phyloP scores from a whole-genome alignment of 345 rosid species.

The Schrenkiella parvula region DNA sequence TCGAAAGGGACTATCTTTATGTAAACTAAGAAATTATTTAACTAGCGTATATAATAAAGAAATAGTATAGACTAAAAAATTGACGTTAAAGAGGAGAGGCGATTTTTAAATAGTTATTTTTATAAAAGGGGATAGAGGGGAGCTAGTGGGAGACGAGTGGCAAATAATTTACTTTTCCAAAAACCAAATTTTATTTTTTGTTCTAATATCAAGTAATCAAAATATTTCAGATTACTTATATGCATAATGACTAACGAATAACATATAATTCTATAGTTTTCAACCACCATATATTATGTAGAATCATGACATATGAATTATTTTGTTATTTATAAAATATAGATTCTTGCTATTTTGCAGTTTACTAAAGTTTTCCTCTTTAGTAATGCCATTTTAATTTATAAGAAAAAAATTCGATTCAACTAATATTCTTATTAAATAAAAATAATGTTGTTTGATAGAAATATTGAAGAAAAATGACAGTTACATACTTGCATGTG shows the following conservation, averaged over 20 bases:
- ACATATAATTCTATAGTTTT: not conserved
- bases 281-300: not conserved
- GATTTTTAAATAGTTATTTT: slow-evolving; percentile 7
- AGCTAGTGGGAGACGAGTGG: slow-evolving; percentile 37
- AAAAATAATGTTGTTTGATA: not conserved
- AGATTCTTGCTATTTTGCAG: not conserved
- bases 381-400: not conserved
- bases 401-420: not conserved
- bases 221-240: not conserved
- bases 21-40: slow-evolving; percentile 5
- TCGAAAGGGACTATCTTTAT: slow-evolving; percentile 29
- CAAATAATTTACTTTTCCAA: slow-evolving; percentile 24
- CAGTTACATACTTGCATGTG: slow-evolving; percentile 22
- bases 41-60: not conserved
- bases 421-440: not conserved
- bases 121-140: not conserved
- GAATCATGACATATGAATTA: not conserved
- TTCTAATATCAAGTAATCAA: not conserved
- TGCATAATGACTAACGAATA: not conserved
- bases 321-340: not conserved
- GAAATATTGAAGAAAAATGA: not conserved
- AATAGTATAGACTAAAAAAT: not conserved
- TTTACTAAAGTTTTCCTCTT: no score
- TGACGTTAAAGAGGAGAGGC: slow-evolving; percentile 12
- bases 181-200: not conserved